Base-by-base conservation (phyloP, 495 filamentous ascomycete genomes). In the Annulohypoxylon stygium region DNA sequence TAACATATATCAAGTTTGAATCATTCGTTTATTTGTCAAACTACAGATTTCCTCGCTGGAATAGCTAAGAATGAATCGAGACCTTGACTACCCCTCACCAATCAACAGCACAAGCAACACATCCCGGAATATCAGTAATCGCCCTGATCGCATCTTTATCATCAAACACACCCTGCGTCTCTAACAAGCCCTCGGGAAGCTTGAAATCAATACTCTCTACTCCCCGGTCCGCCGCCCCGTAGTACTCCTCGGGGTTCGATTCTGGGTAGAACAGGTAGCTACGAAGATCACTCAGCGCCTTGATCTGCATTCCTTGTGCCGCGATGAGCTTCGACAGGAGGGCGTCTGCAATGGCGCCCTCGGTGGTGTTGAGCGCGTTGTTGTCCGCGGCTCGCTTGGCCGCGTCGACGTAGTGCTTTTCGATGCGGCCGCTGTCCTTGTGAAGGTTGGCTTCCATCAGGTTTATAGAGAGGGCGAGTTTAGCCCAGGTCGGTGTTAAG, bases 121-220 rank as follows among this genome's bases (percentile, higher is more conserved):
- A 68, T 2, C 55, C 47, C 16, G 55, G 65, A 16, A 69, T 69
- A 57, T 62, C 48, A 20, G 1, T 36, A 37, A 62, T 20, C 2
- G 37, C 11, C 14, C 57, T 14, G 3, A 54, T 18, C 14, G n/a
- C 18, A n/a, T 61, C 65, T 30, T 51, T 54, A 14, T 60, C 65
- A n/a, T 68, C 45, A 23, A 68, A 68, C 26, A 61, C 65, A 10
- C 55, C 43, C 65, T 68, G 57, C 1, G 65, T 61, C 65, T 68
- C 65, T 9, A 61, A 12, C 55, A 68, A 20, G 30, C 34, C 55
- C 33, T 68, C 34, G 9, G 55, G 54, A 16, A 68, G 45, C 11
- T 14, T 18, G 18, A 51, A 53, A 34, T 68, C 65, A 23, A 68
- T 43, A 20, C 30, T 51, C 55, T 61, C 45, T 0, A 61, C 65